Percentiles rank a stretch among this genome's conserved stretches.
Evolutionary conservation across 305 asterid species (phyloP).

Genomic region (Fraxinus xanthoxyloides): DNA sequence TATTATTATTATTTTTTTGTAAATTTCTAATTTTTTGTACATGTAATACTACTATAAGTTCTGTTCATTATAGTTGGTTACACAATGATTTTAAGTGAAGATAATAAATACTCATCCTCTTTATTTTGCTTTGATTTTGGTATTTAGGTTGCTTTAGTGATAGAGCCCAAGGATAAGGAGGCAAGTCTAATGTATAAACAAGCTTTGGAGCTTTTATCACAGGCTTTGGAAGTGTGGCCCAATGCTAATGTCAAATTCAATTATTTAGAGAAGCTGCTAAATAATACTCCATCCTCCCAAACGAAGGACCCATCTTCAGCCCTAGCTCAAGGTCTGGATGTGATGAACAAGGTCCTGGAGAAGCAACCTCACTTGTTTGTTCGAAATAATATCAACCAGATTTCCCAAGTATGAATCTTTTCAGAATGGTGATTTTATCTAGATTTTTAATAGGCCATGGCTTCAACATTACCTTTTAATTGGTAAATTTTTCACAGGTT

Average conservation of each 20-base stretch:
- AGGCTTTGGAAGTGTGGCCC: constrained; percentile 99
- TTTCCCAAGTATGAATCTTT: constrained; percentile 68
- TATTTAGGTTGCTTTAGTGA: constrained; percentile 86
- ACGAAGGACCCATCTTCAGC: constrained; percentile 99
- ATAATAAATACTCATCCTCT: neutral
- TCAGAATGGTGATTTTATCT: constrained; percentile 19
- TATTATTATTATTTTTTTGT: too few species aligned
- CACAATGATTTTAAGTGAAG: neutral
- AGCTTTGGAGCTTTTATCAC: constrained; percentile 94
- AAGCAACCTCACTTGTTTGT: constrained; percentile 96
- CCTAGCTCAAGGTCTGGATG: constrained; percentile 96
- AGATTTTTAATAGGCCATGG: constrained; percentile 14
- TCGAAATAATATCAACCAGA: constrained; percentile 90
- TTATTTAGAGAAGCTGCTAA: constrained; percentile 96
- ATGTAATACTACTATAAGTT: neutral
- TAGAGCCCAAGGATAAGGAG: constrained; percentile 99
- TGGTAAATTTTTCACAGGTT: constrained; percentile 50
- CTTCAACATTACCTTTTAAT: constrained; percentile 11
- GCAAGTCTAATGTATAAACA: constrained; percentile 97
- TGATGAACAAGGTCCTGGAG: constrained; percentile 98
- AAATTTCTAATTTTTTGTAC: neutral
- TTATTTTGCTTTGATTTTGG: constrained; percentile 12
- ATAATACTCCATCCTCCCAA: constrained; percentile 91
- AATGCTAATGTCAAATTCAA: constrained; percentile 97
- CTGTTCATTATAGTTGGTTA: neutral